phyloP scores from a whole-genome alignment of 2,329 filamentous ascomycete species.

The Esteya vermicola region DNA sequence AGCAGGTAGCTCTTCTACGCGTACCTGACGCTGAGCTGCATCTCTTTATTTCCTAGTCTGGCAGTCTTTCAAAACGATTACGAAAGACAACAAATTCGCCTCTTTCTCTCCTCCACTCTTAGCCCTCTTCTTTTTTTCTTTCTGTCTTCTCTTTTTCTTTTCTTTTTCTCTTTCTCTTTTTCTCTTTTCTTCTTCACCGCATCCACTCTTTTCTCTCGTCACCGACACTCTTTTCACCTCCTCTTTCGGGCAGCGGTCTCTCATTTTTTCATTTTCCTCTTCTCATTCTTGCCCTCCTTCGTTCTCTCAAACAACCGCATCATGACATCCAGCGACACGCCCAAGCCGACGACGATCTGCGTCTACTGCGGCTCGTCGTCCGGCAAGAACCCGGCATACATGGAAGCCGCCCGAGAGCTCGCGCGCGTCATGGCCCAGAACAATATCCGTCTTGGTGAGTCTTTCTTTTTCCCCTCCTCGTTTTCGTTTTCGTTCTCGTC shows the following conservation, averaged over 20 bases:
- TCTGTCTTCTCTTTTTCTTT: conserved; percentile 1
- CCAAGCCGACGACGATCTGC: conserved; percentile 54
- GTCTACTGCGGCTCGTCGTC: conserved; percentile 83
- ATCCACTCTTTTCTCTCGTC: conserved; percentile 28
- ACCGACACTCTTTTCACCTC: not conserved
- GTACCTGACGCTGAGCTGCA: no score
- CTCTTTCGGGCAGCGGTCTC: conserved; percentile 4
- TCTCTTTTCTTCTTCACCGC: conserved; percentile 6
- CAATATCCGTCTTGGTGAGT: conserved; percentile 58
- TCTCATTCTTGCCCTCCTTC: conserved; percentile 14
- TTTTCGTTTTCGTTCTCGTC: not conserved
- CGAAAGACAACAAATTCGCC: no score
- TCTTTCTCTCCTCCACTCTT: not conserved
- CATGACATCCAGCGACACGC: conserved; percentile 11
- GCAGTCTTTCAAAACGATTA: no score
- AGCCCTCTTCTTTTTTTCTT: not conserved
- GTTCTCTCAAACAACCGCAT: conserved; percentile 17
- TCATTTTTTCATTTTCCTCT: conserved; percentile 3
- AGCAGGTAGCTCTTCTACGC: no score
- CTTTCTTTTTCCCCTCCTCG: not conserved
- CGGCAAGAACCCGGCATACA: conserved; percentile 59
- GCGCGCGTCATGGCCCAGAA: conserved; percentile 59
- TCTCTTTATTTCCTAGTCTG: no score
- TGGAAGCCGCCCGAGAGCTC: conserved; percentile 64
- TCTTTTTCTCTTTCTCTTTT: conserved; percentile 5